Percentiles rank a stretch among this genome's conserved stretches.
phyloP scores from a whole-genome alignment of 176 grass and related monocot species.

The Carex myosuroides region DNA sequence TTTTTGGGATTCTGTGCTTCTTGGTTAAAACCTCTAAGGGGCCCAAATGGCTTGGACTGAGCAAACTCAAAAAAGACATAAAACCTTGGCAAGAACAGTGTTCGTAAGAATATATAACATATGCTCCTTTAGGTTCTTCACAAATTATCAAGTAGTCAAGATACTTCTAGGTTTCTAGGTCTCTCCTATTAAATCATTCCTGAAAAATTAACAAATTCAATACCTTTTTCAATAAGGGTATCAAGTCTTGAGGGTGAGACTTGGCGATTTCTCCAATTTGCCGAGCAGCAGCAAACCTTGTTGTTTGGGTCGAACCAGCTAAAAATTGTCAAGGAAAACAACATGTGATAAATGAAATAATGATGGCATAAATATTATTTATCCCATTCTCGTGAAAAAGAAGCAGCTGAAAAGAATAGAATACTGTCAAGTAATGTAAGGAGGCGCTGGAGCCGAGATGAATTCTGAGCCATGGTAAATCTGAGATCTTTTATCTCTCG shows the following conservation, averaged over 20 bases:
- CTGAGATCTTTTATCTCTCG: constrained; percentile 30
- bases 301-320: constrained; percentile 94
- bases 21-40: too few relatives aligned
- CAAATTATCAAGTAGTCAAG: neutral
- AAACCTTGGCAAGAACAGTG: too few relatives aligned
- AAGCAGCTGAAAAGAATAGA: constrained; percentile 24
- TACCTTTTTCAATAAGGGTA: constrained; percentile 83
- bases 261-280: constrained; percentile 97
- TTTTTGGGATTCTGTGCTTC: too few relatives aligned
- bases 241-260: constrained; percentile 82
- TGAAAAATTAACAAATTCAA: neutral
- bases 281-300: constrained; percentile 75
- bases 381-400: neutral
- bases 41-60: too few relatives aligned
- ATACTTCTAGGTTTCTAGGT: constrained; percentile 12
- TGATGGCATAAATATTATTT: neutral
- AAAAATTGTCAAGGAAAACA: constrained; percentile 43
- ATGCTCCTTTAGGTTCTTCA: too few relatives aligned
- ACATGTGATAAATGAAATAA: neutral
- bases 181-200: neutral
- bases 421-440: constrained; percentile 99
- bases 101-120: too few relatives aligned
- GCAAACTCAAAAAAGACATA: too few relatives aligned
- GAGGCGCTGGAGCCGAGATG: constrained; percentile 87
- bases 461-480: constrained; percentile 71